Percentiles rank a stretch among this genome's conserved stretches.
Conservation (phyloP, 2,329 filamentous ascomycete species). For the Neurospora crassa region DNA sequence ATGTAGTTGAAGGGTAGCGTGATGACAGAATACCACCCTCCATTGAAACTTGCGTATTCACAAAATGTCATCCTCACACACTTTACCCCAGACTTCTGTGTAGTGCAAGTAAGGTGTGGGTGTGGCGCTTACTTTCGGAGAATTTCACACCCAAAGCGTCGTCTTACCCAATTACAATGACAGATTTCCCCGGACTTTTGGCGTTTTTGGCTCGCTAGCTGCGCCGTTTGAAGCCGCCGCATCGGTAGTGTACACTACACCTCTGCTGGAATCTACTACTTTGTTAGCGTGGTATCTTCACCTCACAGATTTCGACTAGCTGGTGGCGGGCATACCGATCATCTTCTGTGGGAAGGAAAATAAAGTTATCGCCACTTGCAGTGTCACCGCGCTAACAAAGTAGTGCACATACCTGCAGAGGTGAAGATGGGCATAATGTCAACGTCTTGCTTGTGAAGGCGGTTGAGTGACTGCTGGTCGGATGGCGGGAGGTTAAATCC, state of each 20-base stretch:
- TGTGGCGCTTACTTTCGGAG: neutral
- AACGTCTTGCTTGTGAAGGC: neutral
- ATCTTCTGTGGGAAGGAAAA: too few species aligned
- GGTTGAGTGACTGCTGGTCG: neutral
- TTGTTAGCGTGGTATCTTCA: too few species aligned
- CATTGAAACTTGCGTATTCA: neutral
- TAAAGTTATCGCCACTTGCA: too few species aligned
- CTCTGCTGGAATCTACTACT: too few species aligned
- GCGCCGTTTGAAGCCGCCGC: neutral
- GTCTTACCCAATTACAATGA: neutral
- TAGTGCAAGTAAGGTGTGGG: neutral
- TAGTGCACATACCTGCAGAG: too few species aligned
- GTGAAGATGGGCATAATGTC: neutral
- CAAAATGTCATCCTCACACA: neutral
- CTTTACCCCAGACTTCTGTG: neutral
- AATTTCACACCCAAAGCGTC: neutral
- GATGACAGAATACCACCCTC: neutral
- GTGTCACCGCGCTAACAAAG: too few species aligned
- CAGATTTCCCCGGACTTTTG: neutral
- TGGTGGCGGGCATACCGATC: too few species aligned
- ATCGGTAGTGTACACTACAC: neutral
- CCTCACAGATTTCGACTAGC: too few species aligned
- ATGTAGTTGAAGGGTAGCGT: neutral
- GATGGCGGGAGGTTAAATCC: neutral
- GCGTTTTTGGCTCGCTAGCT: neutral